Evolutionary conservation across 2,329 filamentous ascomycete species (phyloP), one percentile per base, ranked within the genome.

Genomic region (Ceratocystis lukuohia): DNA sequence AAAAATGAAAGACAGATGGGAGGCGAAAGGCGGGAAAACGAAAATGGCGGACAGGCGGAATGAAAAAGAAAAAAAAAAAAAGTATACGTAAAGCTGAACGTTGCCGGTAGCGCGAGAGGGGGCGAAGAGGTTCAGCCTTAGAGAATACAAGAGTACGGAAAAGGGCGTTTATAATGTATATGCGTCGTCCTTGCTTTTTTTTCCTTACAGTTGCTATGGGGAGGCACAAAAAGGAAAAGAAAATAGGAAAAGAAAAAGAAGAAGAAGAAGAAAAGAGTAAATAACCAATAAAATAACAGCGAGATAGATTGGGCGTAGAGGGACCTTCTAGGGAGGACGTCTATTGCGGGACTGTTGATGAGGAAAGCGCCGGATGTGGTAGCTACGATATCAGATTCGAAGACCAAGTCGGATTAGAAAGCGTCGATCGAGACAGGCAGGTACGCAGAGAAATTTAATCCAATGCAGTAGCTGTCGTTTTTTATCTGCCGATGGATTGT

Each of bases 341-440:
- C 56, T 37, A 59, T 59, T 59, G 56, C 56, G 56, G 56, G 56
- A 37, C 56, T 59, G 56, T 8, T 17, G 28, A n/a, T 17, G 22
- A 15, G 56, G 56, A 59, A 37, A 30, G 56, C n/a, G 28, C 56
- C 56, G 28, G 56, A 37, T 59, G 17, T 33, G 22, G 56, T 37
- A 59, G 56, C n/a, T 59, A 17, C 56, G 25, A 59, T 59, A 59
- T 59, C 56, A 59, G 56, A 59, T 59, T 59, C 17, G 25, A 30
- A n/a, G 56, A 33, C 56, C 12, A 59, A 37, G 56, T 37, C 17
- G 56, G 17, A 37, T 37, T 30, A 30, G 48, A 59, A 59, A 33
- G 28, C 56, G 56, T 59, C 56, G 56, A 59, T 59, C 56, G 56
- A 59, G 56, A 30, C 25, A 59, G n/a, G 56, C 30, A 25, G 56